Evolutionary conservation across 208 protist genomes (phyloP).

Genomic region (Leishmania guyanensis): DNA sequence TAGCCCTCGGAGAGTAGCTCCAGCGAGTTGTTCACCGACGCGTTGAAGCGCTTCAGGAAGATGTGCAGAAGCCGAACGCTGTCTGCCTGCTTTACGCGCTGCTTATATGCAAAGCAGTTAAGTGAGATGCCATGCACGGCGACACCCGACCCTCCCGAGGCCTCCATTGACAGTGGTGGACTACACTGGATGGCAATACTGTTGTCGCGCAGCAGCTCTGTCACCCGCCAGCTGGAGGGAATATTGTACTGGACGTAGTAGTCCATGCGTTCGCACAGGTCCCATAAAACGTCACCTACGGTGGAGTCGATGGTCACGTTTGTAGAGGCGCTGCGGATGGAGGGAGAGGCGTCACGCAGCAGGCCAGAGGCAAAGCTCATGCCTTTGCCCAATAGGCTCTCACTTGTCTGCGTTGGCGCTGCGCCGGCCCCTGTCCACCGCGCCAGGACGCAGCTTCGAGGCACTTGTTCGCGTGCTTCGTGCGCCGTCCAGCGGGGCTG

Average conservation of each 20-base stretch:
- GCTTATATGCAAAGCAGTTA: constrained; percentile 84
- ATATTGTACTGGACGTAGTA: constrained; percentile 83
- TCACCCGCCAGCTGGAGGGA: constrained; percentile 63
- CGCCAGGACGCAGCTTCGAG: constrained; percentile 45
- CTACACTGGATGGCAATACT: constrained; percentile 77
- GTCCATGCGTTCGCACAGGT: constrained; percentile 80
- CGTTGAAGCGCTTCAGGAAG: constrained; percentile 82
- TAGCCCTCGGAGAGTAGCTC: constrained; percentile 41
- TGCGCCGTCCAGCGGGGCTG: constrained; percentile 3
- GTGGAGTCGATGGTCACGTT: constrained; percentile 30
- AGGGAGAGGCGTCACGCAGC: constrained; percentile 24
- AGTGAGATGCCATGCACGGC: constrained; percentile 77
- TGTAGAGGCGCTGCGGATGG: constrained; percentile 21
- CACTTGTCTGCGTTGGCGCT: not conserved
- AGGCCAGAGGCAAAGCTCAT: constrained; percentile 72
- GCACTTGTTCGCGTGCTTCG: constrained; percentile 16
- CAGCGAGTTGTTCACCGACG: constrained; percentile 74
- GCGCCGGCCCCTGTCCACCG: constrained; percentile 50
- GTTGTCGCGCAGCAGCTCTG: constrained; percentile 72
- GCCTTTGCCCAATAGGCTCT: constrained; percentile 51
- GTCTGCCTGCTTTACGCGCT: constrained; percentile 62
- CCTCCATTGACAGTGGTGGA: constrained; percentile 32
- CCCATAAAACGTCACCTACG: constrained; percentile 68
- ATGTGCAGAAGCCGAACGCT: constrained; percentile 59
- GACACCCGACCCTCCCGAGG: not conserved